Base-by-base conservation (phyloP, 352 stramenopile species). In the Phytophthora tubulina region DNA sequence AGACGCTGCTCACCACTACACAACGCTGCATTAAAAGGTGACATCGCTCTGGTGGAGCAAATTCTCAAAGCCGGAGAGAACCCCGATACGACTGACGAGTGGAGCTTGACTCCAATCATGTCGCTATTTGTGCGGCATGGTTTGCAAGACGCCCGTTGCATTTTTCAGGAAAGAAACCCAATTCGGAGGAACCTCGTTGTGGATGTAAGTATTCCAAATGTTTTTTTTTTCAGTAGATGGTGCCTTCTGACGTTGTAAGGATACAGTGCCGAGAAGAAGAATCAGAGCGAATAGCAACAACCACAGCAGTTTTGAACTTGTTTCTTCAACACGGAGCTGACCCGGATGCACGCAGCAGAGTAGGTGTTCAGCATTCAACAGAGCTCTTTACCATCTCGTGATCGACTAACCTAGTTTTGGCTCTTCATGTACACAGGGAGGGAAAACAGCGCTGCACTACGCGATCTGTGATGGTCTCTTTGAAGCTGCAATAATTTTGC, bases 101-200 rank as follows among this genome's bases (percentile, higher is more conserved):
- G 51, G 30, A 63, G 21, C 7, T 41, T 76, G 38, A 79, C 72
- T 27, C 62, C 72, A 2, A 52, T 70, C 27, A 76, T 79, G 72
- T 31, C 73, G 45, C 32, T 50, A 17, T 54, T 75, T 7, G 38
- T 79, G 57, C 72, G 67, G 0, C 53, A 61, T n/a, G 60, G 51
- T 11, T n/a, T 79, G 11, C 42, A 72, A 21, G 51, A 48, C 27
- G 76, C 67, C 50, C 61, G 72, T 17, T 75, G 72, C 27, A 53
- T 79, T 3, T 73, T 79, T 17, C 67, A 55, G 7, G 49, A 62
- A 3, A 38, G 62, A 10, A 4, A 49, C 32, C 36, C 60, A 14
- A 31, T 79, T 21, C 67, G 39, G 10, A 64, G 72, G 15, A 75
- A 76, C 48, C 41, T 75, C 39, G 62, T 73, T 5, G 53, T 73